These are phyloP conservation scores for Venturia asperata DNA, from an alignment of 2,329 filamentous ascomycete genomes.

Conservation along the genomic window DNA sequence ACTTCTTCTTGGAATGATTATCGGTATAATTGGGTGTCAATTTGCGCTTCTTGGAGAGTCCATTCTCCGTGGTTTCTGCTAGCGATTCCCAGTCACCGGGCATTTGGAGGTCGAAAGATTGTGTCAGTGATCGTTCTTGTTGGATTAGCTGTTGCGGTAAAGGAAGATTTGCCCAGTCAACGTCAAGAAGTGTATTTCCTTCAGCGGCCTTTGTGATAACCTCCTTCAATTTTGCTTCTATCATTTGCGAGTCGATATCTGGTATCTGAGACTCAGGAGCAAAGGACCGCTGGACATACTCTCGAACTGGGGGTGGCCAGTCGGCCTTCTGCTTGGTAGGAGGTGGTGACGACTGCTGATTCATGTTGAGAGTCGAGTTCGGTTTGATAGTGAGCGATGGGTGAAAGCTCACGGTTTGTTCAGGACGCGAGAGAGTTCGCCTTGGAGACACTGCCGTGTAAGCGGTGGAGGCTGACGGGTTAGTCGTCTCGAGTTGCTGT, in stretches of 20 bases:
- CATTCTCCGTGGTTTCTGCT: slow-evolving; percentile 19
- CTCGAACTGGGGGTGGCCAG: slow-evolving; percentile 56
- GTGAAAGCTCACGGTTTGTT: slow-evolving; percentile 21
- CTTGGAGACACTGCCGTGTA: slow-evolving; percentile 42
- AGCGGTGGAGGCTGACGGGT: slow-evolving; percentile 27
- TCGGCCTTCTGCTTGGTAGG: slow-evolving; percentile 42
- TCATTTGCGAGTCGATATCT: slow-evolving; percentile 50
- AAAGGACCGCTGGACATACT: slow-evolving; percentile 87
- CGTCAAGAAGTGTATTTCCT: slow-evolving; percentile 59
- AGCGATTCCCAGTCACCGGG: slow-evolving; percentile 21
- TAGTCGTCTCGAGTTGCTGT: neutral
- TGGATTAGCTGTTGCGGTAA: slow-evolving; percentile 79
- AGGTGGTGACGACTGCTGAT: slow-evolving; percentile 32
- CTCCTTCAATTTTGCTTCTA: slow-evolving; percentile 77
- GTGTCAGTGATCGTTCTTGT: slow-evolving; percentile 53
- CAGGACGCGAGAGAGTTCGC: slow-evolving; percentile 31
- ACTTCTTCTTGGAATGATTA: slow-evolving; percentile 4
- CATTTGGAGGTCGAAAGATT: slow-evolving; percentile 28
- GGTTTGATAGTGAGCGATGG: neutral
- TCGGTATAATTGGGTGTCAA: slow-evolving; percentile 53
- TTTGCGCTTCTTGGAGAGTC: slow-evolving; percentile 68
- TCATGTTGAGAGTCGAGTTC: neutral
- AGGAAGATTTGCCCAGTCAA: slow-evolving; percentile 77
- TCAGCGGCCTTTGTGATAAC: slow-evolving; percentile 80
- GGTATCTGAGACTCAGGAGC: slow-evolving; percentile 55